These are phyloP conservation scores for Myxozyma vanderwaltii DNA, from an alignment of 805 yeast genomes.

Conservation along the genomic window DNA sequence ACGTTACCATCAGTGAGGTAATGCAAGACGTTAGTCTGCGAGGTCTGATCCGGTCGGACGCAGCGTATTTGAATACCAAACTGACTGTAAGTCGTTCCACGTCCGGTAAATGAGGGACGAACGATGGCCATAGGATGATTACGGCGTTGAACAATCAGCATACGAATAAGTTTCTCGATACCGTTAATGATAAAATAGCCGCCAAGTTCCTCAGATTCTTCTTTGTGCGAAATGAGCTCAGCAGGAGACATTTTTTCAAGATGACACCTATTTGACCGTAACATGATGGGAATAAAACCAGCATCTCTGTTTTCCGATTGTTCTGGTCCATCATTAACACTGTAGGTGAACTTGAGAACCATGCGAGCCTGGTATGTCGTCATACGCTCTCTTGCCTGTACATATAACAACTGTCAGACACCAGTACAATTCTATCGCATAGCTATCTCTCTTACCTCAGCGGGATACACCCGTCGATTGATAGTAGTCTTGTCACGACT, in stretches of 20 bases:
- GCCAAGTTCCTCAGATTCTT: slow-evolving; percentile 94
- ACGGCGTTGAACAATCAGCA: slow-evolving; percentile 97
- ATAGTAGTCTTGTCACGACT: slow-evolving; percentile 69
- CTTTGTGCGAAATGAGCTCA: slow-evolving; percentile 74
- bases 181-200: slow-evolving; percentile 97
- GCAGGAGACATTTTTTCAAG: slow-evolving; percentile 79
- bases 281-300: slow-evolving; percentile 90
- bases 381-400: slow-evolving; percentile 84
- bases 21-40: slow-evolving; percentile 96
- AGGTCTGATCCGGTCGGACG: slow-evolving; percentile 95
- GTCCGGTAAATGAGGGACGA: slow-evolving; percentile 89
- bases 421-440: too few relatives aligned
- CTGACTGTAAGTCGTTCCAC: slow-evolving; percentile 87
- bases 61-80: slow-evolving; percentile 93
- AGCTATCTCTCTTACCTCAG: slow-evolving; percentile 48
- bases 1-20: slow-evolving; percentile 94
- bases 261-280: slow-evolving; percentile 88
- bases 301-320: slow-evolving; percentile 79
- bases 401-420: neutral
- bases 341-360: slow-evolving; percentile 77
- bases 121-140: slow-evolving; percentile 98
- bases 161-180: slow-evolving; percentile 92
- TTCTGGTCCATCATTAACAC: slow-evolving; percentile 85
- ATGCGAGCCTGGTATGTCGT: slow-evolving; percentile 77
- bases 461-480: slow-evolving; percentile 78